Base-by-base conservation (phyloP, 2,329 filamentous ascomycete species). In the Trichoderma koningiopsis region DNA sequence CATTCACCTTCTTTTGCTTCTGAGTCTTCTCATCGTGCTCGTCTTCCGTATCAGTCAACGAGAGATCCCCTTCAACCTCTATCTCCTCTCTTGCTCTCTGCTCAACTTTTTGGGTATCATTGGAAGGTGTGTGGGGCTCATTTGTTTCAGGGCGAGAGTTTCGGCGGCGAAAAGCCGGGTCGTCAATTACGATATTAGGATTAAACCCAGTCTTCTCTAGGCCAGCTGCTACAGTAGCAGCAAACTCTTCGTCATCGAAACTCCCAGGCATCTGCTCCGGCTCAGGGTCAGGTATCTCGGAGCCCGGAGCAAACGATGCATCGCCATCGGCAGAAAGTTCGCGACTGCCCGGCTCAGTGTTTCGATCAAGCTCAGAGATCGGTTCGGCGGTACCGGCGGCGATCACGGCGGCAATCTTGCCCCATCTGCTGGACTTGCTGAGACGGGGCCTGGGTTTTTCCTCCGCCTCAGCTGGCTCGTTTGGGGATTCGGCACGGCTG, bases 161-260 rank as follows among this genome's bases (percentile, higher is more conserved):
- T 33, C 90, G 88, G 62, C 83, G 85, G 72, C 87, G 87, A 74
- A 89, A 93, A 1, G 78, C 81, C 0, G 88, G 86, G 73, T 93
- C 85, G 57, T 92, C 83, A 43, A 91, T 89, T 57, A 93, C 88
- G 69, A 93, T 88, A 52, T 91, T 86, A 5, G 89, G 87, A 74
- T 92, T 86, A 72, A 93, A 93, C 0, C 91, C 91, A 57, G 88
- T 87, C n/a, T 88, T 86, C 75, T 89, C 81, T 60, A 92, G 82
- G 1, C 89, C 90, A 59, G 90, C 91, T 69, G 90, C 90, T 58
- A 93, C 79, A 3, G 87, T 88, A 33, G 91, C 91, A 8, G 89
- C 88, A 72, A 93, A 93, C 63, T 89, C 88, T 10, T 91, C 80
- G 73, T 93, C 91, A 68, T 90, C 86, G 1, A 82, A 94, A 11